Percentiles rank a stretch among this genome's conserved stretches.
These are phyloP conservation scores for Lentinula sp. DNA, from an alignment of 768 basidiomycete species.

Conservation along the genomic window DNA sequence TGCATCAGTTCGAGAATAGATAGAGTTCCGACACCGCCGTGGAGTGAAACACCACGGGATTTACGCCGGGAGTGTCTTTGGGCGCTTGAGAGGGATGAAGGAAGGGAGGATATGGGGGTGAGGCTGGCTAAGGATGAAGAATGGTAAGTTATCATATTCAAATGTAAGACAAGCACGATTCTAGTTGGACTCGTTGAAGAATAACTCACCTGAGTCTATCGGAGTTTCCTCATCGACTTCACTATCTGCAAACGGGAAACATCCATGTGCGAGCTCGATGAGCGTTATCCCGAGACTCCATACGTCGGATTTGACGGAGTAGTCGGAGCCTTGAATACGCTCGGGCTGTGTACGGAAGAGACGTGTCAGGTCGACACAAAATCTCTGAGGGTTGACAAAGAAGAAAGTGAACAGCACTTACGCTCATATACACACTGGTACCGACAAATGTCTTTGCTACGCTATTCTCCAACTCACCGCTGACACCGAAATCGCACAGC, in stretches of 20 bases:
- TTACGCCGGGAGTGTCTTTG: slow-evolving; percentile 35
- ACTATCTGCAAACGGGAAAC: slow-evolving; percentile 88
- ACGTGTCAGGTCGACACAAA: neutral
- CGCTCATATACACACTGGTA: slow-evolving; percentile 99
- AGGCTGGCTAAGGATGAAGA: neutral
- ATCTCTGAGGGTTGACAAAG: neutral
- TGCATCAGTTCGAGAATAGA: slow-evolving; percentile 94
- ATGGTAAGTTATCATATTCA: too few relatives aligned
- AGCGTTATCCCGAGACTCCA: slow-evolving; percentile 98
- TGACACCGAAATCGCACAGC: slow-evolving; percentile 98
- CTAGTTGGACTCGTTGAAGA: neutral
- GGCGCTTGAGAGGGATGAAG: neutral
- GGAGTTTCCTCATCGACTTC: slow-evolving; percentile 1
- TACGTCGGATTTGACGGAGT: slow-evolving; percentile 98
- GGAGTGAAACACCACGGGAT: slow-evolving; percentile 67
- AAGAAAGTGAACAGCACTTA: slow-evolving; percentile 32
- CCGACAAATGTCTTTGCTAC: slow-evolving; percentile 99
- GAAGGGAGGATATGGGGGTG: neutral
- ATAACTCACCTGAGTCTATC: neutral
- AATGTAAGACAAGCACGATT: too few relatives aligned
- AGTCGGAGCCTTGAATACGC: slow-evolving; percentile 96
- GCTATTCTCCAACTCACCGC: slow-evolving; percentile 96
- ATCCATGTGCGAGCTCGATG: slow-evolving; percentile 95
- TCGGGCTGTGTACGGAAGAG: slow-evolving; percentile 65
- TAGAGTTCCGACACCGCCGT: slow-evolving; percentile 97